These are phyloP conservation scores for Erysimum cheiri DNA, from an alignment of 441 rosid genomes.

Conservation along the genomic window DNA sequence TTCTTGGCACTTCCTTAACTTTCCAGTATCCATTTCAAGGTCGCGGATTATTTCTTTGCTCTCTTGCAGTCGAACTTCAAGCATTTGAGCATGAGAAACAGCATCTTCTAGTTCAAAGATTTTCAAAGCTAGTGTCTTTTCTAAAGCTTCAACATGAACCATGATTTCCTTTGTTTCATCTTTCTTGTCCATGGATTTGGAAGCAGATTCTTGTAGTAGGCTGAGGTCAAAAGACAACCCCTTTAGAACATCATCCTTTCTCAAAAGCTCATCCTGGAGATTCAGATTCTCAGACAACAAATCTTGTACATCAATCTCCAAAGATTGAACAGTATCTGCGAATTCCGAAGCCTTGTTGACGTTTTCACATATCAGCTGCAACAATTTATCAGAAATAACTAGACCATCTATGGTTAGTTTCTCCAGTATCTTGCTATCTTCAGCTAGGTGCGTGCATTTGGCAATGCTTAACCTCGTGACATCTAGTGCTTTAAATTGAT, in stretches of 20 bases:
- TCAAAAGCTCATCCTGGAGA: constrained; percentile 72
- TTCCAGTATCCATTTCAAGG: constrained; percentile 59
- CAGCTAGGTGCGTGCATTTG: constrained; percentile 52
- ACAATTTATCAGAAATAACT: constrained; percentile 51
- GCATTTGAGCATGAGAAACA: constrained; percentile 57
- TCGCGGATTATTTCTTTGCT: constrained; percentile 56
- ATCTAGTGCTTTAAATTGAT: constrained; percentile 42
- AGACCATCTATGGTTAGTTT: constrained; percentile 49
- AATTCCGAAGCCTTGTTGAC: constrained; percentile 55
- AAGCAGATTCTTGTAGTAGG: constrained; percentile 93
- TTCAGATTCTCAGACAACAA: constrained; percentile 59
- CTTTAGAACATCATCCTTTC: constrained; percentile 85
- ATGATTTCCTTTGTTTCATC: constrained; percentile 80
- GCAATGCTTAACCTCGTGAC: constrained; percentile 46
- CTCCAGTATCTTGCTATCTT: constrained; percentile 46
- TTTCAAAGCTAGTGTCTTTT: constrained; percentile 71
- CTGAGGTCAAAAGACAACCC: constrained; percentile 92
- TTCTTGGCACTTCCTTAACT: constrained; percentile 49
- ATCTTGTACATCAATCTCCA: constrained; percentile 60
- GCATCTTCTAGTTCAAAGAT: constrained; percentile 66
- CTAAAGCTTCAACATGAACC: constrained; percentile 70
- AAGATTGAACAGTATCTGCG: constrained; percentile 56
- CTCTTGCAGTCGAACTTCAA: constrained; percentile 76
- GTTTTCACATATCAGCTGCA: constrained; percentile 56
- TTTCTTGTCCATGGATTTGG: constrained; percentile 77